Conservation (phyloP, 495 filamentous ascomycete genomes). For the Chaetomium fimeti region DNA sequence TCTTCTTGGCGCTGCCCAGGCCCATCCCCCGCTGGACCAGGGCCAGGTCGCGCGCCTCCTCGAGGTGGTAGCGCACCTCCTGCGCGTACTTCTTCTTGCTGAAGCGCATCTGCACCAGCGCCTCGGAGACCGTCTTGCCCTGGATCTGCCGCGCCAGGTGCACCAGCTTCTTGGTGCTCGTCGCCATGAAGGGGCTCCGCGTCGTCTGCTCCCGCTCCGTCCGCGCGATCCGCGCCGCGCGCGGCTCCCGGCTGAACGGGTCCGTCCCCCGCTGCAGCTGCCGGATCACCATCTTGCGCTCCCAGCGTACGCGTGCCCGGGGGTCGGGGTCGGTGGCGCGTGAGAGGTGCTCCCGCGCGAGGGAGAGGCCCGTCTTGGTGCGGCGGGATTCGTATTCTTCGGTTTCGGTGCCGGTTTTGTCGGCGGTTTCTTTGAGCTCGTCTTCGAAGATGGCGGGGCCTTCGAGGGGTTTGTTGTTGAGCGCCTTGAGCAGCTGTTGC, state of each 20-base stretch:
- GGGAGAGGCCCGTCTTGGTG: conserved; percentile 15
- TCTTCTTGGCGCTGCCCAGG: conserved; percentile 49
- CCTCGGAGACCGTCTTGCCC: conserved; percentile 89
- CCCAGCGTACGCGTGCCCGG: conserved; percentile 62
- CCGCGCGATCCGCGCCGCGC: conserved; percentile 59
- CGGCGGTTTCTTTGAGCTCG: conserved; percentile 37
- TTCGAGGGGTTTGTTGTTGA: conserved; percentile 29
- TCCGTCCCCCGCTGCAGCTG: conserved; percentile 50
- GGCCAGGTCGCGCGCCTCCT: conserved; percentile 73
- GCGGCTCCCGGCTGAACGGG: conserved; percentile 64
- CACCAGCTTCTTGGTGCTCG: conserved; percentile 83
- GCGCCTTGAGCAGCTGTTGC: conserved; percentile 34
- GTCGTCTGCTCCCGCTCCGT: conserved; percentile 68
- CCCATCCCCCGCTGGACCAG: conserved; percentile 82
- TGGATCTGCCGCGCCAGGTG: conserved; percentile 80
- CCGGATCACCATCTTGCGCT: conserved; percentile 76
- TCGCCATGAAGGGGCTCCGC: conserved; percentile 68
- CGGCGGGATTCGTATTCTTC: too few relatives aligned
- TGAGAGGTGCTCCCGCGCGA: conserved; percentile 51
- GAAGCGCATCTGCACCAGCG: conserved; percentile 92
- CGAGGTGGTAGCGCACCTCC: conserved; percentile 73
- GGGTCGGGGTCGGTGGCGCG: conserved; percentile 69
- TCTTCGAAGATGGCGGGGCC: conserved; percentile 62
- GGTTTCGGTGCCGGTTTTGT: not conserved
- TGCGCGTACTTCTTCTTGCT: conserved; percentile 88